Evolutionary conservation across 345 rosid genomes (phyloP), one percentile per base, ranked within the genome.

Genomic region (Euphorbia tirucalli): DNA sequence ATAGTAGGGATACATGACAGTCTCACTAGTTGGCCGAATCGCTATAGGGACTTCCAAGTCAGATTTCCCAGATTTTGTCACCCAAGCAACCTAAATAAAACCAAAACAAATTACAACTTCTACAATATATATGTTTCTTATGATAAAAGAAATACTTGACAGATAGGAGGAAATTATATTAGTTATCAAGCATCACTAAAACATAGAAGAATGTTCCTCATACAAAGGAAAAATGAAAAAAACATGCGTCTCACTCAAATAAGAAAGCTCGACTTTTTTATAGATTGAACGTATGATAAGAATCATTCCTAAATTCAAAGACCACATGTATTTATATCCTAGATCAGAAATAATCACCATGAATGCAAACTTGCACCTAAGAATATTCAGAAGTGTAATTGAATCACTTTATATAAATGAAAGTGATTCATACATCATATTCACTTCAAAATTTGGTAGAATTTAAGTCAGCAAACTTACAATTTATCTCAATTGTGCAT

Each of bases 21-120:
- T 95, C 86, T 95, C 99, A 80, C 97, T 95, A 46, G 99, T 95
- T 57, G 99, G 99, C 50, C 97, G 96, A 74, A 95, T 89, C 0
- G 99, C 99, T 79, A 95, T 86, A 10, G 97, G 97, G 61, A 87
- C 82, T 78, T 92, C 99, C 89, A 95, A 79, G 35, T 90, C 97
- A 63, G 92, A 86, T 80, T 92, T 85, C 77, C 99, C 97, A 1
- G 97, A 89, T 74, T 82, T 92, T 39, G 97, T 92, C 71, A 92
- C 97, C 97, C 99, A 95, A 76, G 99, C 99, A 83, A 95, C 97
- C 97, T 95, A 80, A 54, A 71, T 61, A 74, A 41, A 54, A 43
- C 57, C 48, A 66, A 25, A 55, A 66, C 32, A n/a, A n/a, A n/a
- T n/a, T n/a, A n/a, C n/a, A n/a, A n/a, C n/a, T n/a, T n/a, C n/a